phyloP scores from a whole-genome alignment of 2,329 filamentous ascomycete genomes.

The Elsinoe perseae region DNA sequence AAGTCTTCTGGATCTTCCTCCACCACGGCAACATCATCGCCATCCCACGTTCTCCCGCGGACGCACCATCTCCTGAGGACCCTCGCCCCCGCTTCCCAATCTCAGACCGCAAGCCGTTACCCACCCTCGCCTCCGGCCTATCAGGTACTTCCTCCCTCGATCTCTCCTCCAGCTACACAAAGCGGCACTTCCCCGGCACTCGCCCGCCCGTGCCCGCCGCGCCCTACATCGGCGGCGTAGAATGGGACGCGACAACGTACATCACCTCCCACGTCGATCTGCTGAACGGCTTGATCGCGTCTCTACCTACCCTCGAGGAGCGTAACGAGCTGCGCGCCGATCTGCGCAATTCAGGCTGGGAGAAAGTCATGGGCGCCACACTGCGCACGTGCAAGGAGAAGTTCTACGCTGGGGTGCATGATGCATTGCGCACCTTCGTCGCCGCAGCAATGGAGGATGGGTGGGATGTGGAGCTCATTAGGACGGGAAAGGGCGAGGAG shows the following conservation, averaged over 20 bases:
- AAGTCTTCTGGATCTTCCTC: slow-evolving; percentile 98
- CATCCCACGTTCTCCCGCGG: slow-evolving; percentile 38
- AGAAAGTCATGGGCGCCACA: slow-evolving; percentile 77
- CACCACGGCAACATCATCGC: slow-evolving; percentile 86
- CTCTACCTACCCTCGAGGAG: slow-evolving; percentile 58
- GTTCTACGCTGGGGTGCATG: slow-evolving; percentile 88
- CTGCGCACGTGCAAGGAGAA: slow-evolving; percentile 94
- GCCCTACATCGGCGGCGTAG: slow-evolving; percentile 91
- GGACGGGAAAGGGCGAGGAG: slow-evolving; percentile 53
- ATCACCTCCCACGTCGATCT: slow-evolving; percentile 87
- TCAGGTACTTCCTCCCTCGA: background rate
- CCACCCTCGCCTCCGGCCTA: background rate
- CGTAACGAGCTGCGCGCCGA: slow-evolving; percentile 74
- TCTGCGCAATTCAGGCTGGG: slow-evolving; percentile 77
- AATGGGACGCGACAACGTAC: slow-evolving; percentile 98
- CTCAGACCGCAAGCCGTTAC: slow-evolving; percentile 23
- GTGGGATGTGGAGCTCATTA: slow-evolving; percentile 75
- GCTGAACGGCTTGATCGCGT: slow-evolving; percentile 81
- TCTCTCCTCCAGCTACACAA: slow-evolving; percentile 40
- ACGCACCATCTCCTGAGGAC: slow-evolving; percentile 22
- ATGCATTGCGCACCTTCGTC: slow-evolving; percentile 82
- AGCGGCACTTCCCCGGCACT: slow-evolving; percentile 71
- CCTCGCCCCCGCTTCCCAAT: slow-evolving; percentile 23
- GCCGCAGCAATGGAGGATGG: slow-evolving; percentile 77
- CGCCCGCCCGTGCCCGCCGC: slow-evolving; percentile 86